phyloP scores from a whole-genome alignment of 192 early-diverging fungal genomes.

The Coemansia javaensis region DNA sequence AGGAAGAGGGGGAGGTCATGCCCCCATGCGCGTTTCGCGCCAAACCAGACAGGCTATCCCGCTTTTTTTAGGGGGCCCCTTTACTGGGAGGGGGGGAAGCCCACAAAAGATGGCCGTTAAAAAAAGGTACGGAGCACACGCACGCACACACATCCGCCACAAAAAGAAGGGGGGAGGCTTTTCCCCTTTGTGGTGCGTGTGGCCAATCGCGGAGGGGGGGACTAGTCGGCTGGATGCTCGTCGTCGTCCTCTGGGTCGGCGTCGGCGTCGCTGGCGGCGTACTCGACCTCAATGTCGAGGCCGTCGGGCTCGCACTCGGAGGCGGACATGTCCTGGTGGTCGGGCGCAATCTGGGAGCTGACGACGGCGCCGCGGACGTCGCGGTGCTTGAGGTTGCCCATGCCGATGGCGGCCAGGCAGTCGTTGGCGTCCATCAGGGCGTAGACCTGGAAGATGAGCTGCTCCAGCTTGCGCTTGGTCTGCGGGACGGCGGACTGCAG shows the following conservation, averaged over 20 bases:
- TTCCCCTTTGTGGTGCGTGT: no score
- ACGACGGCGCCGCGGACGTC: constrained; percentile 64
- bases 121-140: no score
- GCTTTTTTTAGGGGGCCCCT: constrained; percentile 1
- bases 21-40: no score
- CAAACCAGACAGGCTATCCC: background rate
- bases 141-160: no score
- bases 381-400: constrained; percentile 66
- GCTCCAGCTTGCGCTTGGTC: constrained; percentile 65
- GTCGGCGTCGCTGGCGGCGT: constrained; percentile 9
- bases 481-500: constrained; percentile 63
- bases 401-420: constrained; percentile 43
- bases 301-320: background rate
- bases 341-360: constrained; percentile 58
- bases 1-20: no score
- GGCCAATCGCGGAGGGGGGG: no score
- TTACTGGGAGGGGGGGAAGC: background rate
- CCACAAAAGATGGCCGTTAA: background rate
- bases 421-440: constrained; percentile 68
- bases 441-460: constrained; percentile 70
- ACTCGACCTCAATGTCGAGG: background rate
- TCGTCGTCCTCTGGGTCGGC: background rate
- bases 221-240: background rate
- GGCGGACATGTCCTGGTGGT: background rate
- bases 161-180: no score